Conservation (phyloP, 1,284 basidiomycete genomes). For the Ceratobasidium sp. region DNA sequence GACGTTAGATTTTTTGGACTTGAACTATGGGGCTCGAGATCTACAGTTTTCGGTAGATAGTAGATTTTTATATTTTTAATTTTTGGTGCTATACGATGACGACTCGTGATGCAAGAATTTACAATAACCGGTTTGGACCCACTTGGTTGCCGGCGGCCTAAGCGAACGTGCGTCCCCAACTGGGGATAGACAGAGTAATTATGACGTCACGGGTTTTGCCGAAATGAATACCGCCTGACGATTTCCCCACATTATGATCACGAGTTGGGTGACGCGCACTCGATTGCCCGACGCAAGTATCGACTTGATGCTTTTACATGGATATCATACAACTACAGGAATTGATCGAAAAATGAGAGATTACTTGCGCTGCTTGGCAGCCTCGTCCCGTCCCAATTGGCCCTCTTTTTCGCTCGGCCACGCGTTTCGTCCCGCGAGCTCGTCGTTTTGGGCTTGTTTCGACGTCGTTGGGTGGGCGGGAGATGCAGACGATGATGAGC, state of each 20-base stretch:
- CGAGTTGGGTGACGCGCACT: no score
- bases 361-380: constrained; percentile 28
- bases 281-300: not conserved
- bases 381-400: constrained; percentile 35
- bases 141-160: not conserved
- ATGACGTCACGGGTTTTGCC: constrained; percentile 3
- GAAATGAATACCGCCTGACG: not conserved
- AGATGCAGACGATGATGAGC: constrained; percentile 6
- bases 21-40: not conserved
- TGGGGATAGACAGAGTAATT: not conserved
- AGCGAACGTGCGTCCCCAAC: not conserved
- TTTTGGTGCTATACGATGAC: not conserved
- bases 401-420: constrained; percentile 40
- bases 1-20: not conserved
- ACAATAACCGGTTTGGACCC: no score
- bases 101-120: no score
- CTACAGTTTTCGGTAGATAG: not conserved
- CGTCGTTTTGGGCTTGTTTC: constrained; percentile 23
- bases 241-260: no score
- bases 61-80: not conserved
- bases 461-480: constrained; percentile 24
- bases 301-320: not conserved
- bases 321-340: not conserved
- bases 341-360: not conserved
- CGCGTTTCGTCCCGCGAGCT: constrained; percentile 28